Conservation (phyloP, 2,329 filamentous ascomycete species). For the Emmonsiellopsis sp. region DNA sequence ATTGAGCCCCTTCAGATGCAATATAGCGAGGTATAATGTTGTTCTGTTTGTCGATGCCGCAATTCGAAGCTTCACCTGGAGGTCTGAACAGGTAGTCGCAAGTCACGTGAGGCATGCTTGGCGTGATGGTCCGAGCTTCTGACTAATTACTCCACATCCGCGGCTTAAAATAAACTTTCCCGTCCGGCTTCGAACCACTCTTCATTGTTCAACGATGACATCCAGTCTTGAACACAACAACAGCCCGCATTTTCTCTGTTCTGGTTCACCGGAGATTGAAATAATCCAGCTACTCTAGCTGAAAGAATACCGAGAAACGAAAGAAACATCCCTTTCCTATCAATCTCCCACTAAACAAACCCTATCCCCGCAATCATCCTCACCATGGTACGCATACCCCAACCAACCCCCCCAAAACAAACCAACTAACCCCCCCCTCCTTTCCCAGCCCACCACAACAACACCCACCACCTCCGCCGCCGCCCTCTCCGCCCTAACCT, state of each 20-base stretch:
- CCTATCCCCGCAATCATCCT: too few relatives aligned
- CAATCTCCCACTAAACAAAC: too few relatives aligned
- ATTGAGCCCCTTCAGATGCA: neutral
- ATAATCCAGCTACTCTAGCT: too few relatives aligned
- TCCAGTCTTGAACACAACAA: neutral
- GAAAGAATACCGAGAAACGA: too few relatives aligned
- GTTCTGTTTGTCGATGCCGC: neutral
- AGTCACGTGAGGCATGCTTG: neutral
- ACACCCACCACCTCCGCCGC: constrained; percentile 54
- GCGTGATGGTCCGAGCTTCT: neutral
- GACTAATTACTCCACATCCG: neutral
- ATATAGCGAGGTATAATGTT: neutral
- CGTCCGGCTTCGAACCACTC: neutral
- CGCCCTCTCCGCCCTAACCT: constrained; percentile 71
- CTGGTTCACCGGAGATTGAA: too few relatives aligned
- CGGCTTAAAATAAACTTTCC: neutral
- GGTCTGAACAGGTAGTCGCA: neutral
- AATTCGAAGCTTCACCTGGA: too few relatives aligned
- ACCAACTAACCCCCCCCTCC: neutral
- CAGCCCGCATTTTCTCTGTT: too few relatives aligned
- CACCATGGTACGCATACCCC: too few relatives aligned
- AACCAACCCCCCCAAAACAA: neutral
- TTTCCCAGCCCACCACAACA: constrained; percentile 10
- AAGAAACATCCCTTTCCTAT: too few relatives aligned
- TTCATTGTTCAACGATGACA: neutral